Evolutionary conservation across 2,329 filamentous ascomycete genomes (phyloP).

Genomic region (Colletotrichum spinosum): DNA sequence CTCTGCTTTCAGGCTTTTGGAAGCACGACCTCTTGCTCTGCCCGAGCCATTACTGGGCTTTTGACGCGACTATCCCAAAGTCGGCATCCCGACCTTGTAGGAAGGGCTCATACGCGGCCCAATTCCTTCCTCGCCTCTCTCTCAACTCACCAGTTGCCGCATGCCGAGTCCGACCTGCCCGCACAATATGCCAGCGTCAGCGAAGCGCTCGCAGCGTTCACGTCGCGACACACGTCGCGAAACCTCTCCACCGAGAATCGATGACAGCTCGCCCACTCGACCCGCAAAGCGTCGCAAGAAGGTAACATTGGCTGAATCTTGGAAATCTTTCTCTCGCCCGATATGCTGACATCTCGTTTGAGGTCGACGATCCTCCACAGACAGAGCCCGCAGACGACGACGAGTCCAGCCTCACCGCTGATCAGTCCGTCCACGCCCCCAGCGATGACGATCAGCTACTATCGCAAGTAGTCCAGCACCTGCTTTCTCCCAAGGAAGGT

Average conservation of each 20-base stretch:
- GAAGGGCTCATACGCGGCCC: constrained; percentile 3
- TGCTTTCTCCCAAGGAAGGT: constrained; percentile 55
- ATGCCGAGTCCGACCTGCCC: constrained; percentile 12
- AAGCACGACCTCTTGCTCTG: constrained; percentile 18
- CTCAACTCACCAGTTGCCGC: constrained; percentile 29
- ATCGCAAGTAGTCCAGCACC: constrained; percentile 65
- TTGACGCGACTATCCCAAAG: constrained; percentile 24
- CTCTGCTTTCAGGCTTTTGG: neutral
- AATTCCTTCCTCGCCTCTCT: neutral
- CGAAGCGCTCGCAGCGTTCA: constrained; percentile 51
- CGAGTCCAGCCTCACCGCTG: constrained; percentile 55
- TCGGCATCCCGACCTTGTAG: constrained; percentile 9
- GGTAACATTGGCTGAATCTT: constrained; percentile 50
- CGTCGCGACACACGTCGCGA: constrained; percentile 54
- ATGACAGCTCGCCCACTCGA: constrained; percentile 69
- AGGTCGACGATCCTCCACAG: constrained; percentile 53
- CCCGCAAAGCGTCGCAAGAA: constrained; percentile 75
- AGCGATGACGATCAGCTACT: constrained; percentile 68
- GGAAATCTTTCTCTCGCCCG: constrained; percentile 1
- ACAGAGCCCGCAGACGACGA: constrained; percentile 60
- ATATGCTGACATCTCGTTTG: constrained; percentile 30
- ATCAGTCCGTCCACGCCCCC: constrained; percentile 51
- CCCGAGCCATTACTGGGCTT: no score
- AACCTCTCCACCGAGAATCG: constrained; percentile 48
- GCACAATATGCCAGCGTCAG: constrained; percentile 50